Conservation (phyloP, 306 rosid species). For the Casuarina glauca region DNA sequence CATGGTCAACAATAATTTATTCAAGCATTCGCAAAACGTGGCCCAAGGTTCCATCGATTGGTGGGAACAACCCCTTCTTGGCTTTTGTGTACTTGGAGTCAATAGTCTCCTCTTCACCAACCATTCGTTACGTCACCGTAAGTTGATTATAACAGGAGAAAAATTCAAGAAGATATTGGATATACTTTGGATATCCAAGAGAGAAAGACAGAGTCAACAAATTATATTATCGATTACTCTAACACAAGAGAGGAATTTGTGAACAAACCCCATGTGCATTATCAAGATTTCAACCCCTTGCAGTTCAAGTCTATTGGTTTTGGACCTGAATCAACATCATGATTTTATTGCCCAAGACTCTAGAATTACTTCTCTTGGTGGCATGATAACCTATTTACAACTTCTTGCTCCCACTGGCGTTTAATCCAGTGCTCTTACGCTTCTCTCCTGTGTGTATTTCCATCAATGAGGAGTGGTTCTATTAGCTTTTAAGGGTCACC, state of each 20-base stretch:
- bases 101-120: not conserved
- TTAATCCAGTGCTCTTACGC: constrained; percentile 28
- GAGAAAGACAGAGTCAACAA: too few relatives aligned
- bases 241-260: not conserved
- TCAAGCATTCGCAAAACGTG: constrained; percentile 35
- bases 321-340: constrained; percentile 52
- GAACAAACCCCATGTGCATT: constrained; percentile 27
- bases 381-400: constrained; percentile 40
- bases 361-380: constrained; percentile 29
- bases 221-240: too few relatives aligned
- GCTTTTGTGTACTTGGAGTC: constrained; percentile 10
- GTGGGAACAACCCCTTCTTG: constrained; percentile 21
- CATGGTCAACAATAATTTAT: constrained; percentile 50
- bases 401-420: constrained; percentile 51
- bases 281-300: constrained; percentile 41
- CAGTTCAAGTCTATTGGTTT: constrained; percentile 63
- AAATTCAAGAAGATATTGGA: not conserved
- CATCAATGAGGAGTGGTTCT: constrained; percentile 39
- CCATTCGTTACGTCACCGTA: constrained; percentile 18
- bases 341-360: constrained; percentile 43
- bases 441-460: constrained; percentile 33
- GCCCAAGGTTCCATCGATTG: constrained; percentile 41
- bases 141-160: constrained; percentile 26
- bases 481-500: constrained; percentile 29
- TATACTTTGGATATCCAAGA: not conserved